Percentiles rank a stretch among this genome's conserved stretches.
Evolutionary conservation across 2,329 filamentous ascomycete species (phyloP).

Genomic region (Fusarium transvaalense): DNA sequence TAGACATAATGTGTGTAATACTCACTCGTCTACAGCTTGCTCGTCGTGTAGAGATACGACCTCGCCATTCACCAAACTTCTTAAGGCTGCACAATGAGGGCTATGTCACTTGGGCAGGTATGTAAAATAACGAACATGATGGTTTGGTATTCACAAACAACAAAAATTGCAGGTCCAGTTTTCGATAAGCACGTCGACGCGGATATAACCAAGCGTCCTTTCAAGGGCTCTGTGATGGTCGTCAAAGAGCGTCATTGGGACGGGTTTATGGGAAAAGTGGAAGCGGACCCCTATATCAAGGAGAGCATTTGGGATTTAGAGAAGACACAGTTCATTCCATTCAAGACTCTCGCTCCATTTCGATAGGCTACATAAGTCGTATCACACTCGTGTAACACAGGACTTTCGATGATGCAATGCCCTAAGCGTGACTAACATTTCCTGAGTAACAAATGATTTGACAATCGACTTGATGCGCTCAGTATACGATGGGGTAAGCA

Average conservation of each 20-base stretch:
- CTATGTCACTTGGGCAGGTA: conserved; percentile 11
- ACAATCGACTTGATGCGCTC: too few species aligned
- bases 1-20: too few species aligned
- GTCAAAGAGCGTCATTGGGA: conserved; percentile 2
- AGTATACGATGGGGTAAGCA: too few species aligned
- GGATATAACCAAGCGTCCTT: conserved; percentile 6
- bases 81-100: conserved; percentile 8
- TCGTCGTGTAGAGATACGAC: conserved; percentile 11
- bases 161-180: neutral
- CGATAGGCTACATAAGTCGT: neutral
- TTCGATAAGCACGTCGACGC: conserved; percentile 3
- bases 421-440: too few species aligned
- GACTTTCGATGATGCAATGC: too few species aligned
- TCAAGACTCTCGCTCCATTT: conserved; percentile 1
- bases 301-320: conserved; percentile 8
- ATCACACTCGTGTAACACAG: too few species aligned
- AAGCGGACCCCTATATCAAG: conserved; percentile 4
- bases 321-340: conserved; percentile 9
- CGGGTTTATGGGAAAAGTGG: conserved; percentile 8
- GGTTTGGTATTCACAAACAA: neutral
- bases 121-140: neutral
- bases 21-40: neutral
- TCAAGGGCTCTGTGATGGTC: conserved; percentile 12
- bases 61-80: conserved; percentile 10
- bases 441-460: too few species aligned